phyloP scores from a whole-genome alignment of 768 basidiomycete genomes.

The Mycena floridula region DNA sequence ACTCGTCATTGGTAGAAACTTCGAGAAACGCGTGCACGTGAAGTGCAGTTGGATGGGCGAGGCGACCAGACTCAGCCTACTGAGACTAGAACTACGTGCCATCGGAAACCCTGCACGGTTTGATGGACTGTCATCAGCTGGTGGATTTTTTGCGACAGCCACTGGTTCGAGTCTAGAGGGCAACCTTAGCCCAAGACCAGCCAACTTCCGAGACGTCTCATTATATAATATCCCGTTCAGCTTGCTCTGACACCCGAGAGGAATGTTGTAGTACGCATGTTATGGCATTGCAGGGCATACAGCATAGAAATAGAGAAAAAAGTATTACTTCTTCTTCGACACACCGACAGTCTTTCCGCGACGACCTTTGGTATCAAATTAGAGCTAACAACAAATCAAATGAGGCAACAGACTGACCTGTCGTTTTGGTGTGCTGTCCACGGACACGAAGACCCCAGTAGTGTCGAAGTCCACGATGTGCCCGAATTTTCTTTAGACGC shows the following conservation, averaged over 20 bases:
- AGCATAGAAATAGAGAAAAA: background rate
- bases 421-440: constrained; percentile 99
- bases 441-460: constrained; percentile 94
- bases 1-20: too few relatives aligned
- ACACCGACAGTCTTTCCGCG: constrained; percentile 96
- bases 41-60: too few relatives aligned
- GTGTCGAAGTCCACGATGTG: constrained; percentile 90
- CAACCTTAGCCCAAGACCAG: too few relatives aligned
- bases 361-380: constrained; percentile 70
- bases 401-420: constrained; percentile 46
- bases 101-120: background rate
- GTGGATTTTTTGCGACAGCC: too few relatives aligned
- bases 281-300: background rate
- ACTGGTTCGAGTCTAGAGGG: too few relatives aligned
- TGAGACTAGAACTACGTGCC: too few relatives aligned
- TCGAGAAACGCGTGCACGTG: too few relatives aligned
- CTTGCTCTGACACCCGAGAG: background rate
- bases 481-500: constrained; percentile 97
- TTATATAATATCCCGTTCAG: background rate
- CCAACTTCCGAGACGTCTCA: too few relatives aligned
- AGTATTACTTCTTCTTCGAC: constrained; percentile 74
- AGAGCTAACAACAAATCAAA: background rate
- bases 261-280: background rate
- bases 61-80: too few relatives aligned
- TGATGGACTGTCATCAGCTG: too few relatives aligned